These are phyloP conservation scores for Lentinula detonsa DNA, from an alignment of 768 basidiomycete species.

Conservation along the genomic window DNA sequence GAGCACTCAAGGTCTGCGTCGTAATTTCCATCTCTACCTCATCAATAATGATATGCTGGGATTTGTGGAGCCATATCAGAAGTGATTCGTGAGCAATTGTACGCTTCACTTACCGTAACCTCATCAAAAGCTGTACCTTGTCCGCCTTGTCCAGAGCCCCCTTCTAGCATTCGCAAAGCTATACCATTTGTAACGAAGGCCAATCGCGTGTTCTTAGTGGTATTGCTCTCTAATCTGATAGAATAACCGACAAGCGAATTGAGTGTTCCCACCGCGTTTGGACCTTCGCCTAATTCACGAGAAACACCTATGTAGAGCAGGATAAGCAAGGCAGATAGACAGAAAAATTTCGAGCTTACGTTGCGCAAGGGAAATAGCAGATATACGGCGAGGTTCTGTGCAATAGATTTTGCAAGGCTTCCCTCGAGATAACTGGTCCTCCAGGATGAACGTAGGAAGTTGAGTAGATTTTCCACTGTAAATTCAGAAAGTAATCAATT, in stretches of 20 bases:
- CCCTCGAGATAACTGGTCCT: constrained; percentile 79
- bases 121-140: constrained; percentile 86
- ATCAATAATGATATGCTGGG: constrained; percentile 89
- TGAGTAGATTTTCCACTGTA: constrained; percentile 94
- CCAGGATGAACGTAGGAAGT: constrained; percentile 89
- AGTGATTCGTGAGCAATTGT: neutral
- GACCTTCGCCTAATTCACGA: constrained; percentile 82
- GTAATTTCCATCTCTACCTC: constrained; percentile 46
- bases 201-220: constrained; percentile 69
- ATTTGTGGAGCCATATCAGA: neutral
- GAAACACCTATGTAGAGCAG: constrained; percentile 52
- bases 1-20: neutral
- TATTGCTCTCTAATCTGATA: constrained; percentile 87
- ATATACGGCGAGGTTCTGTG: constrained; percentile 93
- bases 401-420: constrained; percentile 86
- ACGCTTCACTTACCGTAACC: constrained; percentile 61
- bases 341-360: constrained; percentile 29
- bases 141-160: constrained; percentile 61
- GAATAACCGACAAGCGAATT: constrained; percentile 90
- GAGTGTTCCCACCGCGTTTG: constrained; percentile 68
- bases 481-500: constrained; percentile 4
- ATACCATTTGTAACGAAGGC: constrained; percentile 93
- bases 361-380: constrained; percentile 92
- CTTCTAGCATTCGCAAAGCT: constrained; percentile 94
- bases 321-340: neutral